Base-by-base conservation (phyloP, 163 green algal species). In the Prototheca cutis region DNA sequence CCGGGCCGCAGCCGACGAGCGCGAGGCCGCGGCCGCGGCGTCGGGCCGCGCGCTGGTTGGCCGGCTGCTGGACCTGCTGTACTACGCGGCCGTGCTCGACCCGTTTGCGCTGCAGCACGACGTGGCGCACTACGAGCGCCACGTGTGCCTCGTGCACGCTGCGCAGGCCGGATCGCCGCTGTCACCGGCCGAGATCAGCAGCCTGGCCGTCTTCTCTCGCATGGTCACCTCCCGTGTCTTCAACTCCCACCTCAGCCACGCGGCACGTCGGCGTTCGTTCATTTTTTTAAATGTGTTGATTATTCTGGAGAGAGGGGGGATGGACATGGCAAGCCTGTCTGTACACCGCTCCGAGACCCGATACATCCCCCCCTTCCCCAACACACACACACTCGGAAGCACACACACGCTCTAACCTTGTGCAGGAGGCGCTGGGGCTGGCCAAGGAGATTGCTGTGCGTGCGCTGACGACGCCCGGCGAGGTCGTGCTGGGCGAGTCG, bases 31-130 rank as follows among this genome's bases (percentile, higher is more conserved):
- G 48, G 55, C 48, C 32, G 19, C 65, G 40, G 52, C 23, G 2
- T 57, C 55, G 30, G 67, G 32, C 21, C 39, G 24, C 8, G 40
- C 65, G n/a, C 42, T 55, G 36, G 53, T 70, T 19, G 39, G 8
- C 24, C 34, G 53, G n/a, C 53, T 82, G 36, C 4, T 76, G 18
- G 59, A 72, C 28, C 36, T 82, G 28, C 59, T 75, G 18, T 82
- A 82, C 61, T 68, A 31, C 29, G 2, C 48, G 8, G 4, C 4
- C 2, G n/a, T 13, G 33, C 24, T 55, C 6, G 23, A 30, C 39
- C 13, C 55, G 18, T 63, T 67, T 27, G 42, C 65, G 4, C 31
- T 58, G 33, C 55, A 48, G 34, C 42, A 47, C 23, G 21, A 34
- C 21, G 49, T 40, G 27, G 45, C 33, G 27, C 45, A 61, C 36